These are phyloP conservation scores for Microbotryum saponariae DNA, from an alignment of 1,284 basidiomycete genomes.

Conservation along the genomic window DNA sequence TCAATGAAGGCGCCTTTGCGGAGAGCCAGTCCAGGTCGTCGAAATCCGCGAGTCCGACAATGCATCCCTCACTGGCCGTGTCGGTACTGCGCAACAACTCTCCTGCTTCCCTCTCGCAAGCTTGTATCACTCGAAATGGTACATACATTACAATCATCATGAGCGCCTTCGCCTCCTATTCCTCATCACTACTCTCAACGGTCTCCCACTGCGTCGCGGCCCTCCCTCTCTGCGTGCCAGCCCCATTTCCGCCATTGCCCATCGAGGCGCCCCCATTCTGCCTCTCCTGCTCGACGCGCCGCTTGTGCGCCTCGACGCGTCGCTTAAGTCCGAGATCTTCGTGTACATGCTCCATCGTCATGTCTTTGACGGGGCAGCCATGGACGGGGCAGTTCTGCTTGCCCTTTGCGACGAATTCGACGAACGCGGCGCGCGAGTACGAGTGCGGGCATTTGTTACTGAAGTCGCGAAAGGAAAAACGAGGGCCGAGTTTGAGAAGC, in stretches of 20 bases:
- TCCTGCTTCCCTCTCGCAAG: too few relatives aligned
- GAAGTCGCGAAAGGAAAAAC: background rate
- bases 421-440: slow-evolving; percentile 20
- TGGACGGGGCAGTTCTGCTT: slow-evolving; percentile 12
- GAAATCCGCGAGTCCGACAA: too few relatives aligned
- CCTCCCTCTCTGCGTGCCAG: slow-evolving; percentile 6
- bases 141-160: too few relatives aligned
- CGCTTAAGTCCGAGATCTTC: slow-evolving; percentile 7
- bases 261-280: slow-evolving; percentile 1
- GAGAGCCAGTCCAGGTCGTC: too few relatives aligned
- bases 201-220: slow-evolving; percentile 10
- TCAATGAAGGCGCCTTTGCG: too few relatives aligned
- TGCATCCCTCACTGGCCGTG: too few relatives aligned
- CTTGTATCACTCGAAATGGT: too few relatives aligned
- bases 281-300: slow-evolving; percentile 9
- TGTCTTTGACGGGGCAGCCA: slow-evolving; percentile 10
- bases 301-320: slow-evolving; percentile 14
- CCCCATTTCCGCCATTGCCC: background rate
- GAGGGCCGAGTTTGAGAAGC: too few relatives aligned
- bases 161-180: background rate
- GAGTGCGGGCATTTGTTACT: slow-evolving; percentile 25
- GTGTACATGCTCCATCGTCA: slow-evolving; percentile 7
- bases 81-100: too few relatives aligned
- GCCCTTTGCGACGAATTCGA: slow-evolving; percentile 9
- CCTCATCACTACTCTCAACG: slow-evolving; percentile 15